Base-by-base conservation (phyloP, 345 rosid genomes). In the Raphanus sativus region DNA sequence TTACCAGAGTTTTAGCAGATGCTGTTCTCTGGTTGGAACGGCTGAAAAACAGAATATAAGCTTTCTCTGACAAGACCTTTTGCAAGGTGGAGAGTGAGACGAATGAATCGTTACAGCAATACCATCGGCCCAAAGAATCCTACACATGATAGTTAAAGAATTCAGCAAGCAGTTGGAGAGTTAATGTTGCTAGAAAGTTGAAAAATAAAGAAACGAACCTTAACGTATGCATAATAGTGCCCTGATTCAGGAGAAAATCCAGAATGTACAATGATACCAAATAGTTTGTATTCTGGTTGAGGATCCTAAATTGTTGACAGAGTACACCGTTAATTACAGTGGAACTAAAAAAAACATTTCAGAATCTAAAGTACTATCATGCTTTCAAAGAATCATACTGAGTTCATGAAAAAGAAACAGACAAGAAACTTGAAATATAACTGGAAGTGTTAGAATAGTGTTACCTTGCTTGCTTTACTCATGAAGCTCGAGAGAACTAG, bases 181-280 rank as follows among this genome's bases (percentile, higher is more conserved):
- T 78, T 69, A 38, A 12, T 38, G 45, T 5, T 12, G 1, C n/a
- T 54, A 29, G 40, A 15, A 66, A 34, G 70, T 5, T 65, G 32
- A 72, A 25, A 63, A 67, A 61, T 61, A 66, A 59, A 70, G 48
- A 8, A n/a, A 64, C 45, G 6, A 52, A 88, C 99, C 98, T 96
- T 96, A 55, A 96, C 88, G 75, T 93, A 96, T 75, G 99, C 94
- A 84, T 93, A 90, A 78, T 96, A 96, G 77, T 96, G 99, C 42
- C 99, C 99, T 42, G 97, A 93, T 77, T 96, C 98, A 4, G 89
- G 90, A 4, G 98, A 90, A 83, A 73, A 81, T 70, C 99, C 98
- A 5, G 97, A 85, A 80, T 96, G 99, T 72, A 96, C 99, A 80
- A 96, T 93, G 64, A 93, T 89, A 70, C 94, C 99, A 81, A 96